These are phyloP conservation scores for Turnera subulata DNA, from an alignment of 345 rosid genomes.

Conservation along the genomic window DNA sequence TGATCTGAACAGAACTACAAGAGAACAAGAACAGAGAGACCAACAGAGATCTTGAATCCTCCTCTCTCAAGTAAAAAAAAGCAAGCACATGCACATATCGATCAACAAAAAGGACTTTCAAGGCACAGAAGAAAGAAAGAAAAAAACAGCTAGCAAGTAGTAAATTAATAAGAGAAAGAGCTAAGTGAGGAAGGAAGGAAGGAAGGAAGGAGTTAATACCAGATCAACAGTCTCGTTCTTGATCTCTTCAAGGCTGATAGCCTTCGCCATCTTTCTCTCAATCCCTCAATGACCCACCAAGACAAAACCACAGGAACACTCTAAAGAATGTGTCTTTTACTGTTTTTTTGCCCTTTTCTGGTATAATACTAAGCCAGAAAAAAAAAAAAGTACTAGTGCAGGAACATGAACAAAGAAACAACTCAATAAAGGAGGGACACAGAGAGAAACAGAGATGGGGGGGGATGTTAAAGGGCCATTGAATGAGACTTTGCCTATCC, in stretches of 20 bases:
- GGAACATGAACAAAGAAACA: not conserved
- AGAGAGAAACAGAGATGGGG: not conserved
- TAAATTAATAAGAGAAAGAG: too few species aligned
- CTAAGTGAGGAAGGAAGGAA: too few species aligned
- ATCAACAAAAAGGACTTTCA: not conserved
- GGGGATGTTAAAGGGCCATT: slow-evolving; percentile 4
- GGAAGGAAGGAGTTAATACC: not conserved
- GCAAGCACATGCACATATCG: not conserved
- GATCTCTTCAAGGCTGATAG: slow-evolving; percentile 23
- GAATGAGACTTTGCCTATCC: slow-evolving; percentile 22
- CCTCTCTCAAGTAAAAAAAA: not conserved
- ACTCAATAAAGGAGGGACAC: not conserved
- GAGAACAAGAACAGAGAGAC: too few species aligned
- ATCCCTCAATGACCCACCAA: too few species aligned
- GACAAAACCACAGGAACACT: not conserved
- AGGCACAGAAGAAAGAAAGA: not conserved
- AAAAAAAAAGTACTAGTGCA: too few species aligned
- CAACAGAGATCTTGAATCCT: too few species aligned
- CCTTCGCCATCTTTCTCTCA: slow-evolving; percentile 12
- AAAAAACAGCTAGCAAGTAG: too few species aligned
- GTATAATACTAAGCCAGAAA: not conserved
- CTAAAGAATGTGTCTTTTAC: too few species aligned
- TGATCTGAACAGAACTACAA: slow-evolving; percentile 2
- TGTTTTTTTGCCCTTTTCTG: too few species aligned
- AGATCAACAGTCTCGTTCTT: slow-evolving; percentile 28